phyloP scores from a whole-genome alignment of 805 yeast species.

The Saccharomycopsis selenospora region DNA sequence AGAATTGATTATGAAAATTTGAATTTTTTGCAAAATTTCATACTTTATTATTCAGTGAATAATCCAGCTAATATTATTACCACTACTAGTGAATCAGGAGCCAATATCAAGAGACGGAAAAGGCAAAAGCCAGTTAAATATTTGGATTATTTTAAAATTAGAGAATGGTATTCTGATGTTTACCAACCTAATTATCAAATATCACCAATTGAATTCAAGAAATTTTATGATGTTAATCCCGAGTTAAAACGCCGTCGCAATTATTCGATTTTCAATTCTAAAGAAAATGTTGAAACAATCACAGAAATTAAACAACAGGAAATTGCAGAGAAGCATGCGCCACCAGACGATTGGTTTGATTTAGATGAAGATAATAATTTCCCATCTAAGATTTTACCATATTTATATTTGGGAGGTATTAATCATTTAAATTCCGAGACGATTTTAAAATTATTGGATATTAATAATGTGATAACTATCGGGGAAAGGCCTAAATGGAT shows the following conservation, averaged over 20 bases:
- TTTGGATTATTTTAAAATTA: conserved; percentile 9
- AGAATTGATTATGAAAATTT: conserved; percentile 66
- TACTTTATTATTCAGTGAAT: conserved; percentile 57
- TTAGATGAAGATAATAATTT: conserved; percentile 48
- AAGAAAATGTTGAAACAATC: not conserved
- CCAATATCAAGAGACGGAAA: not conserved
- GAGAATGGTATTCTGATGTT: conserved; percentile 17
- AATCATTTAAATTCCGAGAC: conserved; percentile 72
- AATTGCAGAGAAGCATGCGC: not conserved
- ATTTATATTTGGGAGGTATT: conserved; percentile 79
- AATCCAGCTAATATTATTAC: conserved; percentile 12
- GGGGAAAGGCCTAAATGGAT: conserved; percentile 78
- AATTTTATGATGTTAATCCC: conserved; percentile 7
- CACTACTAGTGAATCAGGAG: not conserved
- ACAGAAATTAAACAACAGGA: not conserved
- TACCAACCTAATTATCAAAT: conserved; percentile 11
- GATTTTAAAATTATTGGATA: conserved; percentile 57
- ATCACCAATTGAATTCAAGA: conserved; percentile 13
- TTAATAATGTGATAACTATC: conserved; percentile 72
- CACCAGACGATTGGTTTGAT: conserved; percentile 25
- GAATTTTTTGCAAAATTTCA: conserved; percentile 53
- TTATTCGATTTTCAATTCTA: conserved; percentile 4
- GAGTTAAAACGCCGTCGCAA: conserved; percentile 5
- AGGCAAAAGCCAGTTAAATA: conserved; percentile 1
- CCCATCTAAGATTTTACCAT: conserved; percentile 79